Percentiles rank a stretch among this genome's conserved stretches.
phyloP scores from a whole-genome alignment of 192 early-diverging fungal genomes.

The Linnemannia exigua region DNA sequence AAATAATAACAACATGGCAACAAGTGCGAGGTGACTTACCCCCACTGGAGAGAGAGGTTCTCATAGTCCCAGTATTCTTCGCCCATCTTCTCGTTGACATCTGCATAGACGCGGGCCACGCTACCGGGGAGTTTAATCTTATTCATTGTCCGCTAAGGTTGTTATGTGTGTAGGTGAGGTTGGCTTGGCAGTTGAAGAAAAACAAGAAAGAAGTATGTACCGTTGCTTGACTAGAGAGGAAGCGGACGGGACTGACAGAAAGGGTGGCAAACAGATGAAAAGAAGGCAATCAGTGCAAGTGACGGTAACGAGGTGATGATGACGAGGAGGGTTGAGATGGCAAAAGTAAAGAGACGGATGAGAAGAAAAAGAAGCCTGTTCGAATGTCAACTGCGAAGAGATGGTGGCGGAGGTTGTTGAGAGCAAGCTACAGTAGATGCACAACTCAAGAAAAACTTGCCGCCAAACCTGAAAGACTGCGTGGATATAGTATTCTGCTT shows the following conservation, averaged over 20 bases:
- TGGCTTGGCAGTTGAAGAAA: background rate
- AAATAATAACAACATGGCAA: background rate
- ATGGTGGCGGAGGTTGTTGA: background rate
- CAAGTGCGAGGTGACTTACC: slow-evolving; percentile 66
- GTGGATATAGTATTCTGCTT: background rate
- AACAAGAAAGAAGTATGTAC: background rate
- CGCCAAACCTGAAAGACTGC: background rate
- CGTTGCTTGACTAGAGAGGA: background rate
- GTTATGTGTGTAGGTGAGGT: background rate
- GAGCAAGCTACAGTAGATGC: no score
- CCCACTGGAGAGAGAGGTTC: slow-evolving; percentile 90
- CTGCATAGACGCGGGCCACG: slow-evolving; percentile 82
- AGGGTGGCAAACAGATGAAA: background rate
- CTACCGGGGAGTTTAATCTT: slow-evolving; percentile 49
- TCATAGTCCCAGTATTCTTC: slow-evolving; percentile 97
- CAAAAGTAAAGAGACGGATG: background rate
- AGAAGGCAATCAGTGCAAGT: background rate
- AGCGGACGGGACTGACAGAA: background rate
- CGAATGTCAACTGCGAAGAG: background rate
- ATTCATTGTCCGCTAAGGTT: slow-evolving; percentile 24
- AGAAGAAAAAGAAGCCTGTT: background rate
- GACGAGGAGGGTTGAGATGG: background rate
- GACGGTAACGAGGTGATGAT: background rate
- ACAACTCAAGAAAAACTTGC: background rate
- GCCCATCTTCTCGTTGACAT: slow-evolving; percentile 85